Base-by-base conservation (phyloP, 441 rosid genomes). In the Adansonia rubrostipa region DNA sequence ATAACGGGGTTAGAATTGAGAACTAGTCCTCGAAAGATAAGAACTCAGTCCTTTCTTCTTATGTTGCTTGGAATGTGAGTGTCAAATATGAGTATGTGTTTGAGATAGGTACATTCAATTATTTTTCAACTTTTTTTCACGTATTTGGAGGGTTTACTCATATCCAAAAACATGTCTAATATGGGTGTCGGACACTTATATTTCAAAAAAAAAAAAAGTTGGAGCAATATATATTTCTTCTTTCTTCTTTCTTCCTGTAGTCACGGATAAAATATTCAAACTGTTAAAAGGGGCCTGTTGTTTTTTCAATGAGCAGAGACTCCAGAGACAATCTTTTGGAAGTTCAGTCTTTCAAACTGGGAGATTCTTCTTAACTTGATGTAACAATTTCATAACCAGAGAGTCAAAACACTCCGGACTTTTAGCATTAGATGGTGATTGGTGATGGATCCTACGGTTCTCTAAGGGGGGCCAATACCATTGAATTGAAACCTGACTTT, bases 391-490 rank as follows among this genome's bases (percentile, higher is more conserved):
- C 51, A 48, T 9, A 48, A 9, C 2, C 22, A 56, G 3, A 7
- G 22, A 56, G 56, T 51, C 56, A 51, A 17, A 17, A 58, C 22
- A 20, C 20, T 19, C 72, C 54, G 1, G 33, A 67, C 17, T 45
- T 67, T 11, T 68, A 68, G 56, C 72, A 45, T 47, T 11, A 68
- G 54, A 68, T 45, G 72, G 72, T 68, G 72, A 45, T 20, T 66
- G 71, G 20, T 66, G 45, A 9, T 40, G 20, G 54, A 68, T n/a
- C 50, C 70, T 2, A 65, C 4, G 50, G 14, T 64, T 64, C 48
- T 33, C 7, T 7, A n/a, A 6, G 36, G 36, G 11, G 69, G 48
- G 22, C 20, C 69, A 36, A 14, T 44, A 44, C 28, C 24, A 17
- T 67, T 44, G 51, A 45, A 20, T 60, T 20, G 64, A 67, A 19